phyloP scores from a whole-genome alignment of 768 basidiomycete species.

The Mrakia gelida region DNA sequence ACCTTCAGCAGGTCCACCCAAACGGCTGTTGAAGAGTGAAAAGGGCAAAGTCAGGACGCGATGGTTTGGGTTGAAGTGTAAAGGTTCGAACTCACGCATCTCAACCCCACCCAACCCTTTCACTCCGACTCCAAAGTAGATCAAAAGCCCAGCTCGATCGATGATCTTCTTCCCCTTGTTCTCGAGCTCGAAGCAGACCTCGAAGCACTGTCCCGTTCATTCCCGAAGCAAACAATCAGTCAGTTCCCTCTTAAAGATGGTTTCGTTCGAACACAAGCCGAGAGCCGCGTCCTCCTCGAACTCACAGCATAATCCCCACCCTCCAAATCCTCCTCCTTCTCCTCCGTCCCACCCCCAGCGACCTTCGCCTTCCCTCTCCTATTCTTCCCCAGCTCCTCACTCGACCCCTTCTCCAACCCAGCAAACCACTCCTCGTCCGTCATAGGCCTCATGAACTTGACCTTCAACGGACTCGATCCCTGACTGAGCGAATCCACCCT shows the following conservation, averaged over 20 bases:
- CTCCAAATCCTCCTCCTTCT: constrained; percentile 36
- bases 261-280: no score
- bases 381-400: constrained; percentile 25
- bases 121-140: constrained; percentile 43
- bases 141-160: constrained; percentile 21
- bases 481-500: constrained; percentile 40
- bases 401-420: constrained; percentile 30
- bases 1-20: constrained; percentile 44
- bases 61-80: background rate
- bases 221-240: no score
- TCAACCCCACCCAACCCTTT: constrained; percentile 43
- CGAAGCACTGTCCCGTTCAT: constrained; percentile 44
- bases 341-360: background rate
- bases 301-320: constrained; percentile 32
- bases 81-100: constrained; percentile 35
- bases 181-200: constrained; percentile 42
- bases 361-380: constrained; percentile 19
- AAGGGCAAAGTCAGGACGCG: background rate
- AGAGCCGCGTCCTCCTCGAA: no score
- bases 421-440: constrained; percentile 44
- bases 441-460: constrained; percentile 42
- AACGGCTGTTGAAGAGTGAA: constrained; percentile 35
- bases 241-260: no score
- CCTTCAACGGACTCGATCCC: constrained; percentile 41
- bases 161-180: constrained; percentile 30